Conservation (phyloP, 192 early-diverging fungal genomes). For the Pecoramyces ruminantium region DNA sequence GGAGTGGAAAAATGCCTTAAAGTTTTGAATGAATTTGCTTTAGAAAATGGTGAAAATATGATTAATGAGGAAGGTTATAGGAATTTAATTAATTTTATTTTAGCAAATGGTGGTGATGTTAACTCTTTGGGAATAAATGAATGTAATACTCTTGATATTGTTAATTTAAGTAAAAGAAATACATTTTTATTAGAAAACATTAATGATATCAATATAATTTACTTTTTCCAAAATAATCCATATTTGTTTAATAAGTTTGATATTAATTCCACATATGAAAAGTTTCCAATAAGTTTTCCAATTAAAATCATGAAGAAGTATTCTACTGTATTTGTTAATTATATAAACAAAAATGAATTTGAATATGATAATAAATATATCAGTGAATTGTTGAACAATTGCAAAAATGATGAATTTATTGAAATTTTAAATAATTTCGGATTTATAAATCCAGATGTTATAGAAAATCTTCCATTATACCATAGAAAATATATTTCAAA, state of each 20-base stretch:
- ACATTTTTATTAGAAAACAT: not conserved
- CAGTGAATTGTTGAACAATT: not conserved
- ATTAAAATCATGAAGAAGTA: not conserved
- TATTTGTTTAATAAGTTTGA: not conserved
- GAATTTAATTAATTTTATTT: too few relatives aligned
- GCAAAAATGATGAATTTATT: not conserved
- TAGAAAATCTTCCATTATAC: not conserved
- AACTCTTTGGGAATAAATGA: not conserved
- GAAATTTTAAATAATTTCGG: not conserved
- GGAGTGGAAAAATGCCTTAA: not conserved
- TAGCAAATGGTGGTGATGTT: not conserved
- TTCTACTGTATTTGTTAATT: not conserved
- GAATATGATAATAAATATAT: not conserved
- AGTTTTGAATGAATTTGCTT: not conserved
- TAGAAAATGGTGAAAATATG: not conserved
- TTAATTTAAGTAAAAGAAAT: not conserved
- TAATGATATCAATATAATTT: not conserved
- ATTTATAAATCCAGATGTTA: not conserved
- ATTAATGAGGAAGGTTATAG: not conserved
- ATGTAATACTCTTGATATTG: not conserved
- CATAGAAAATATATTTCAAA: not conserved
- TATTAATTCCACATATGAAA: not conserved
- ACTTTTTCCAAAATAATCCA: not conserved
- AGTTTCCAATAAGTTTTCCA: not conserved
- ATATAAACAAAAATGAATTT: not conserved